Conservation (phyloP, 2,329 filamentous ascomycete species). For the Aspergillus sp. region DNA sequence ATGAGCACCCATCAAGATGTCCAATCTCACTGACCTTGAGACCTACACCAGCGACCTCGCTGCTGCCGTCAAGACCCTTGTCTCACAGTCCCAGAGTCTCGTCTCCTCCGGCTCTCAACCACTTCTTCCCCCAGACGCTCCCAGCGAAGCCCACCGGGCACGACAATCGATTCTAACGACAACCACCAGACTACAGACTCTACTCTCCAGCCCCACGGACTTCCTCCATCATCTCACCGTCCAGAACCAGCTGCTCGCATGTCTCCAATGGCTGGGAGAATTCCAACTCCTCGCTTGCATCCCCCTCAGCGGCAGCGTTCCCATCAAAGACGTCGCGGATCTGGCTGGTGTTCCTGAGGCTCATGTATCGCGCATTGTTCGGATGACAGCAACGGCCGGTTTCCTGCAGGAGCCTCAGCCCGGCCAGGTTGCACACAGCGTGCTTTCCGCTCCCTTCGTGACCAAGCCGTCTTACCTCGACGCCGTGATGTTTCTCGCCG, state of each 20-base stretch:
- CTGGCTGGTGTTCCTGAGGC: slow-evolving; percentile 40
- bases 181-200: not conserved
- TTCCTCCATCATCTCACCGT: slow-evolving; percentile 26
- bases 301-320: slow-evolving; percentile 38
- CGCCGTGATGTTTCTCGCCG: slow-evolving; percentile 41
- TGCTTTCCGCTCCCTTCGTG: slow-evolving; percentile 41
- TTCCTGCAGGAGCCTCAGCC: slow-evolving; percentile 38
- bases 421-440: slow-evolving; percentile 38
- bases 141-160: slow-evolving; percentile 3
- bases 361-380: slow-evolving; percentile 39
- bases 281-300: slow-evolving; percentile 48
- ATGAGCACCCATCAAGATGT: not conserved
- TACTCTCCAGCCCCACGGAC: slow-evolving; percentile 15
- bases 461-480: slow-evolving; percentile 35
- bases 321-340: slow-evolving; percentile 43
- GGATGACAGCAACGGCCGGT: slow-evolving; percentile 33
- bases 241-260: slow-evolving; percentile 36
- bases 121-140: not conserved
- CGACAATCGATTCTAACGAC: slow-evolving; percentile 1
- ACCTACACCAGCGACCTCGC: not conserved
- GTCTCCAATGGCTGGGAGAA: slow-evolving; percentile 46
- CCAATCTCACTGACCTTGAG: slow-evolving; percentile 1
- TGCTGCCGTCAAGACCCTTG: not conserved
- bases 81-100: not conserved
- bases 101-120: not conserved